A percentile compares a stretch with the other conserved stretches of the same genome.
These are phyloP conservation scores for Apophysomyces sp. DNA, from an alignment of 371 early-diverging fungal species.

Conservation along the genomic window DNA sequence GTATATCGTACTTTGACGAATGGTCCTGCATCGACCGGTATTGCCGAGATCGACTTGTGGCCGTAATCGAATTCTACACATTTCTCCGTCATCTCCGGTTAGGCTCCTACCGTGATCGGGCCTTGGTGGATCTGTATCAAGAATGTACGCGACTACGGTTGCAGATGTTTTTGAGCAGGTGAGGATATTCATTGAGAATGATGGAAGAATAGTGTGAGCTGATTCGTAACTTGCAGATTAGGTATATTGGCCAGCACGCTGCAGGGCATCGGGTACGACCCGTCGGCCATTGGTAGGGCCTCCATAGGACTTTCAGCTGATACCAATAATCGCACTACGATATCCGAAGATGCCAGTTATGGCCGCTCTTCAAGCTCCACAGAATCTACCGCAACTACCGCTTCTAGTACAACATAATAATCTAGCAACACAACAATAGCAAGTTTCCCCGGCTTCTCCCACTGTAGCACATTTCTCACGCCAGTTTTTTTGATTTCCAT, in stretches of 20 bases:
- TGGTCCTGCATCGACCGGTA: constrained; percentile 76
- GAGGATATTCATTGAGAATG: not conserved
- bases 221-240: not conserved
- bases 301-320: not conserved
- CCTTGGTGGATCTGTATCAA: constrained; percentile 61
- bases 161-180: constrained; percentile 59
- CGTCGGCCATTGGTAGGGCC: not conserved
- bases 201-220: not conserved
- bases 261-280: not conserved
- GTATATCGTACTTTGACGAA: constrained; percentile 66
- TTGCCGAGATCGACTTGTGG: constrained; percentile 76
- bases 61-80: constrained; percentile 77
- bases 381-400: constrained; percentile 1
- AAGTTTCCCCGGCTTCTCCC: not conserved
- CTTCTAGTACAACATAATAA: not conserved
- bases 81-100: constrained; percentile 73
- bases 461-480: constrained; percentile 1
- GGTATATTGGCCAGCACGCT: not conserved
- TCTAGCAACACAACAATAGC: no score
- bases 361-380: not conserved
- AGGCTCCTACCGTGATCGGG: constrained; percentile 68
- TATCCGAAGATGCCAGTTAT: not conserved
- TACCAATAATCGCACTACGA: not conserved
- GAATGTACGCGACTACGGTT: constrained; percentile 66
- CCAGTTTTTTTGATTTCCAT: not conserved